Evolutionary conservation across 805 yeast species (phyloP).

Genomic region (Debaryomyces tyrocola): DNA sequence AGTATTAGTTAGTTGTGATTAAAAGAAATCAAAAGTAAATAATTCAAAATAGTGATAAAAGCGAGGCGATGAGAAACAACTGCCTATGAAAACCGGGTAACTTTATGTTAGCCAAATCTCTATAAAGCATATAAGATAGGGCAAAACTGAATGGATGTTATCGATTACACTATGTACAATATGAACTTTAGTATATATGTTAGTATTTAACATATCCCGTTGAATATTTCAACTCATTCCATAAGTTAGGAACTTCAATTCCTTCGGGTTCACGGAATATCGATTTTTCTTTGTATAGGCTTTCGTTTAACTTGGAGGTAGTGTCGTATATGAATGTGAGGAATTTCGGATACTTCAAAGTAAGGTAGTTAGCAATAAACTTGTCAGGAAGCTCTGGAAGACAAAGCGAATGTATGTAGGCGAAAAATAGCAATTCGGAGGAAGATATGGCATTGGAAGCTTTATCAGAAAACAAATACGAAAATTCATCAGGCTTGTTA

Average conservation of each 20-base stretch:
- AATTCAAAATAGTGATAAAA: no score
- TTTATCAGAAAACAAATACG: not conserved
- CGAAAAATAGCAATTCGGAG: slow-evolving; percentile 39
- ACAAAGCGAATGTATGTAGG: slow-evolving; percentile 36
- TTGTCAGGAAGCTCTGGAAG: slow-evolving; percentile 37
- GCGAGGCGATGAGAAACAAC: no score
- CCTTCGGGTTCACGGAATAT: slow-evolving; percentile 23
- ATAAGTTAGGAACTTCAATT: slow-evolving; percentile 32
- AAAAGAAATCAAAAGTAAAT: no score
- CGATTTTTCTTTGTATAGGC: not conserved
- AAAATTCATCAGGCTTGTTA: not conserved
- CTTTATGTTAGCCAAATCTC: not conserved
- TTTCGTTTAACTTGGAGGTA: not conserved
- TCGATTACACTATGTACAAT: no score
- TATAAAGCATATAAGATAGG: no score
- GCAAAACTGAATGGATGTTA: no score
- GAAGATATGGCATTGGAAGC: slow-evolving; percentile 21
- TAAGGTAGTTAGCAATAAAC: slow-evolving; percentile 37
- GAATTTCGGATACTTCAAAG: slow-evolving; percentile 29
- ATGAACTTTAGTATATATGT: not conserved
- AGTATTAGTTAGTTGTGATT: no score
- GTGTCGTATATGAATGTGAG: slow-evolving; percentile 9
- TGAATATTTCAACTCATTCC: slow-evolving; percentile 30
- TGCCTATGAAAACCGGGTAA: slow-evolving; percentile 3
- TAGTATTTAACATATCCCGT: slow-evolving; percentile 12